Conservation (phyloP, 2,329 filamentous ascomycete species). For the Aspergillus sclerotialis region DNA sequence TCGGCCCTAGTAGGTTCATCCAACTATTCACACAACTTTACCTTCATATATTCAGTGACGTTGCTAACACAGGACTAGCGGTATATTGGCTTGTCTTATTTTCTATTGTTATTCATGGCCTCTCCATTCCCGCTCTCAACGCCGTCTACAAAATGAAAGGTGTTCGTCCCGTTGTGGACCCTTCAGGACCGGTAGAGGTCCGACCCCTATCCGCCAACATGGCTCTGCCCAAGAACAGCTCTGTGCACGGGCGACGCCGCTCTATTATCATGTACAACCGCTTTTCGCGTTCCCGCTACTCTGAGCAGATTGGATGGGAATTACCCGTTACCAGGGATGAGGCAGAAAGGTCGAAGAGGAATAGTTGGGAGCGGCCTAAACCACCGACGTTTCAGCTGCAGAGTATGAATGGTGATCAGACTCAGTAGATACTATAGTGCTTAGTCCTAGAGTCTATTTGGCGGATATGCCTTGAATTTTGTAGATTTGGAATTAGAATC, state of each 20-base stretch:
- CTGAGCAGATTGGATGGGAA: background rate
- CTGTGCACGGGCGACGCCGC: constrained; percentile 17
- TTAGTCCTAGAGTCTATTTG: background rate
- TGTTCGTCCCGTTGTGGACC: constrained; percentile 25
- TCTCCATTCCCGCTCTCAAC: constrained; percentile 31
- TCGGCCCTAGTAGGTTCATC: constrained; percentile 28
- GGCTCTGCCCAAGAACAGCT: constrained; percentile 28
- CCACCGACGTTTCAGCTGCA: background rate
- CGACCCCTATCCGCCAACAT: constrained; percentile 27
- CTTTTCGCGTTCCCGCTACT: constrained; percentile 17
- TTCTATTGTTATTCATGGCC: constrained; percentile 32
- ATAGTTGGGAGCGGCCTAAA: background rate
- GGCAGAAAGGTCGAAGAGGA: constrained; percentile 6
- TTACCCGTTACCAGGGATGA: constrained; percentile 4
- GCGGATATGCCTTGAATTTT: background rate
- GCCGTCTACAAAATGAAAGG: constrained; percentile 22
- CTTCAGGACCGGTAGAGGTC: constrained; percentile 22
- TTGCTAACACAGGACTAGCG: constrained; percentile 15
- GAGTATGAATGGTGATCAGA: background rate
- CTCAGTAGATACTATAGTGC: background rate
- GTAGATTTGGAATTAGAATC: background rate
- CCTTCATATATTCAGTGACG: no score
- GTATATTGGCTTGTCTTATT: constrained; percentile 42
- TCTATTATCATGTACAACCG: constrained; percentile 30
- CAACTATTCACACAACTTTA: background rate